These are phyloP conservation scores for Paraconiothyrium brasiliense DNA, from an alignment of 2,329 filamentous ascomycete species.

Conservation along the genomic window DNA sequence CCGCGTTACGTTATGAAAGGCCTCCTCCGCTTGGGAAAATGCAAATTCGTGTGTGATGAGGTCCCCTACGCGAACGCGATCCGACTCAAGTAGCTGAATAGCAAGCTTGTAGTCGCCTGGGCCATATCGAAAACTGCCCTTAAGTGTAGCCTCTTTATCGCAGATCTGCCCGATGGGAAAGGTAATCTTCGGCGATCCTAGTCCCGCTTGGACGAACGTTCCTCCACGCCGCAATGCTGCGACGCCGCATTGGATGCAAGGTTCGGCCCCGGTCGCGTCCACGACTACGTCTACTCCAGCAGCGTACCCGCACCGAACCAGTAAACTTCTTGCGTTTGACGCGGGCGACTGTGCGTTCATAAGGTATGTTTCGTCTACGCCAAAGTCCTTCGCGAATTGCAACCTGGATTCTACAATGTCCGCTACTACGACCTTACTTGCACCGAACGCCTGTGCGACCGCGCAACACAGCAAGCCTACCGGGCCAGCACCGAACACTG, in stretches of 20 bases:
- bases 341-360: conserved; percentile 16
- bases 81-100: conserved; percentile 24
- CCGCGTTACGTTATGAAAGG: conserved; percentile 26
- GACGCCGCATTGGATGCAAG: conserved; percentile 31
- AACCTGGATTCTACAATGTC: conserved; percentile 23
- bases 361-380: too few relatives aligned
- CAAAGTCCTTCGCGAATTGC: conserved; percentile 15
- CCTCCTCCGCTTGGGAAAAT: conserved; percentile 28
- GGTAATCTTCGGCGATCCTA: conserved; percentile 26
- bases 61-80: conserved; percentile 21
- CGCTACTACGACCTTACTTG: conserved; percentile 16
- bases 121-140: conserved; percentile 40
- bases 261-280: conserved; percentile 35
- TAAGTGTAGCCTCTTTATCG: conserved; percentile 36
- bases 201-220: conserved; percentile 34
- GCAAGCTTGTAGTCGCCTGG: conserved; percentile 37
- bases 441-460: conserved; percentile 25
- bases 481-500: conserved; percentile 28
- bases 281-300: conserved; percentile 31
- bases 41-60: conserved; percentile 29
- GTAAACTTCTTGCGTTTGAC: conserved; percentile 23
- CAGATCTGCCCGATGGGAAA: conserved; percentile 37
- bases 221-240: conserved; percentile 28
- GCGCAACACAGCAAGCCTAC: conserved; percentile 26
- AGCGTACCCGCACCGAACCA: conserved; percentile 8